These are phyloP conservation scores for Zasmidium citrigriseum DNA, from an alignment of 2,329 filamentous ascomycete genomes.

Conservation along the genomic window DNA sequence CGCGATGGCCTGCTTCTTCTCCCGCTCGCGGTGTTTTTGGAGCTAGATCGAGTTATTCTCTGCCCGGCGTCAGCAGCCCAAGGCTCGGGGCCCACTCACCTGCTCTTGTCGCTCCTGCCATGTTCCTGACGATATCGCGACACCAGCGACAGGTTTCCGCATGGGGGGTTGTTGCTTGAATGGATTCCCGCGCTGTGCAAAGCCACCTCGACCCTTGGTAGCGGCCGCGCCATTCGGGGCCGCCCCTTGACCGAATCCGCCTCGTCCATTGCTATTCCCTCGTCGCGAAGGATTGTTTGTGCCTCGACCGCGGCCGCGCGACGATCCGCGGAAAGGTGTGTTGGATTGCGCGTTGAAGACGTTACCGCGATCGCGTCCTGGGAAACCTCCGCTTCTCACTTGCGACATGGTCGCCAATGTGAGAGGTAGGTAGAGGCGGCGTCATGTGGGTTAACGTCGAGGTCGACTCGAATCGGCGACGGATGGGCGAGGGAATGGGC, in stretches of 20 bases:
- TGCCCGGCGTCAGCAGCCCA: slow-evolving; percentile 26
- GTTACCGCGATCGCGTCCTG: slow-evolving; percentile 22
- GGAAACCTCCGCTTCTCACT: slow-evolving; percentile 12
- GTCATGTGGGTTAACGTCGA: slow-evolving; percentile 20
- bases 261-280: slow-evolving; percentile 3
- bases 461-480: slow-evolving; percentile 11
- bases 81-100: slow-evolving; percentile 18
- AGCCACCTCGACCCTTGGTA: neutral
- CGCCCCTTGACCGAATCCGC: neutral
- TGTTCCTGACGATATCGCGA: slow-evolving; percentile 13
- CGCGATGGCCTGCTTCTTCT: slow-evolving; percentile 54
- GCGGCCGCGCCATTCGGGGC: neutral
- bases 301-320: slow-evolving; percentile 7
- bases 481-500: neutral
- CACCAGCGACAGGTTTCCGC: slow-evolving; percentile 3
- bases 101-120: slow-evolving; percentile 24
- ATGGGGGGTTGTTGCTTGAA: neutral
- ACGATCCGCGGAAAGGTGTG: slow-evolving; percentile 7
- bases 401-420: slow-evolving; percentile 24
- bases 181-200: neutral
- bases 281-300: slow-evolving; percentile 8
- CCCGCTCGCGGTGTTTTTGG: slow-evolving; percentile 51
- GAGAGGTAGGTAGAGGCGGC: slow-evolving; percentile 9
- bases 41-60: slow-evolving; percentile 38
- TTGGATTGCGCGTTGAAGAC: slow-evolving; percentile 8